Evolutionary conservation across 2,329 filamentous ascomycete genomes (phyloP).

Genomic region (Neonectria punicea): DNA sequence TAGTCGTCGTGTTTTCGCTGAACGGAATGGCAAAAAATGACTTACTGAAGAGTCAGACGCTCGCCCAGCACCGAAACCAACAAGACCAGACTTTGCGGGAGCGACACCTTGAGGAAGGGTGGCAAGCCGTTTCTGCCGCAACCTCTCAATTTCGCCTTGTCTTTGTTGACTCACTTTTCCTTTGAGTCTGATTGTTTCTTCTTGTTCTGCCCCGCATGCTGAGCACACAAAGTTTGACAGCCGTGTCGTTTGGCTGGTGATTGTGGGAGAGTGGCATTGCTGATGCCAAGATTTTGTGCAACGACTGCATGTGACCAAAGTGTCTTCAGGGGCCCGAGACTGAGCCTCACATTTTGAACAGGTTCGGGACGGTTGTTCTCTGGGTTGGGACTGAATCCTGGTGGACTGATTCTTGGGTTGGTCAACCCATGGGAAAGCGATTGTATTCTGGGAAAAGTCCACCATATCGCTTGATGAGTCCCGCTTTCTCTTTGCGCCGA

Average conservation of each 20-base stretch:
- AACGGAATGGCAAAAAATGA: conserved; percentile 4
- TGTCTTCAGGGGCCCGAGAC: conserved; percentile 6
- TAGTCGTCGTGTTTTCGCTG: neutral
- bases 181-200: conserved; percentile 22
- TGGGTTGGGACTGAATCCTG: neutral
- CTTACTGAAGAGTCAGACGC: conserved; percentile 50
- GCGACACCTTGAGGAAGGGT: conserved; percentile 45
- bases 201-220: conserved; percentile 28
- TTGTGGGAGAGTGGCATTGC: conserved; percentile 31
- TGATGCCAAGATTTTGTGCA: conserved; percentile 42
- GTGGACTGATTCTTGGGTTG: conserved; percentile 10
- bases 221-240: conserved; percentile 31
- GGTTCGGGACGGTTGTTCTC: neutral
- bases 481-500: conserved; percentile 46
- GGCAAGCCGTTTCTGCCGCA: conserved; percentile 48
- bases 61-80: conserved; percentile 52
- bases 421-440: conserved; percentile 40
- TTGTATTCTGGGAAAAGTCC: conserved; percentile 49
- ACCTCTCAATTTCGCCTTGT: conserved; percentile 43
- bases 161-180: conserved; percentile 31
- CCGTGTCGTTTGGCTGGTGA: conserved; percentile 10
- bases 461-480: conserved; percentile 26
- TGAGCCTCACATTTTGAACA: conserved; percentile 35
- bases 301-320: conserved; percentile 32
- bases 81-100: conserved; percentile 50